These are phyloP conservation scores for Rutidosis leptorrhynchoides DNA, from an alignment of 129 eudicot species.

Conservation along the genomic window DNA sequence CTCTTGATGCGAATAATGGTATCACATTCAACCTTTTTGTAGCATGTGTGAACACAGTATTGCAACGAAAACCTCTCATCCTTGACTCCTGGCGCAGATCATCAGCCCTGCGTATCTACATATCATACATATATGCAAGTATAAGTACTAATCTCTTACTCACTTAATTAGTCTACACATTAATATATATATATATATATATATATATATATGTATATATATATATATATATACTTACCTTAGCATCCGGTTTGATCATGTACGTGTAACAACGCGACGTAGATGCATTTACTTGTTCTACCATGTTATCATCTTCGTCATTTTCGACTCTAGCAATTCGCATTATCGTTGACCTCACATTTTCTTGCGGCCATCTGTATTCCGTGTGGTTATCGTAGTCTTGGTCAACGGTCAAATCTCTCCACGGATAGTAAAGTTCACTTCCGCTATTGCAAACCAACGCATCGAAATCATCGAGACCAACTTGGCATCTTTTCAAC, in stretches of 20 bases:
- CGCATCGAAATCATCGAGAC: slow-evolving; percentile 58
- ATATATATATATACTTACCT: no score
- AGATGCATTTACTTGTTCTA: slow-evolving; percentile 38
- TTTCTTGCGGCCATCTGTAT: slow-evolving; percentile 71
- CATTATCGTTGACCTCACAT: slow-evolving; percentile 55
- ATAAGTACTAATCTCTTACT: slow-evolving; percentile 4
- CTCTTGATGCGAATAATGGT: slow-evolving; percentile 76
- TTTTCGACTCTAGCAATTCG: slow-evolving; percentile 48
- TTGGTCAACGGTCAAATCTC: slow-evolving; percentile 47
- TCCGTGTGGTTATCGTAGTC: slow-evolving; percentile 66
- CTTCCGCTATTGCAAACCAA: slow-evolving; percentile 76
- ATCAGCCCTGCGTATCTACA: slow-evolving; percentile 53
- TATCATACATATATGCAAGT: background rate
- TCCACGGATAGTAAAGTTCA: slow-evolving; percentile 67
- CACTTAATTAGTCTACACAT: slow-evolving; percentile 4
- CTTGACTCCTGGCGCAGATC: slow-evolving; percentile 66
- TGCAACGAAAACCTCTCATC: slow-evolving; percentile 80
- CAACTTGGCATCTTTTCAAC: slow-evolving; percentile 37
- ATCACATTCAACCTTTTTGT: slow-evolving; percentile 58
- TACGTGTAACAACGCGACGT: slow-evolving; percentile 72
- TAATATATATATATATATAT: slow-evolving; percentile 2
- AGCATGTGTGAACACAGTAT: slow-evolving; percentile 58
- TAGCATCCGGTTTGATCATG: slow-evolving; percentile 56
- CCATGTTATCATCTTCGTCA: slow-evolving; percentile 43
- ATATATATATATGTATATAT: no score